Conservation (phyloP, 164 flowering plant genomes). For the Magnolia officinalis region DNA sequence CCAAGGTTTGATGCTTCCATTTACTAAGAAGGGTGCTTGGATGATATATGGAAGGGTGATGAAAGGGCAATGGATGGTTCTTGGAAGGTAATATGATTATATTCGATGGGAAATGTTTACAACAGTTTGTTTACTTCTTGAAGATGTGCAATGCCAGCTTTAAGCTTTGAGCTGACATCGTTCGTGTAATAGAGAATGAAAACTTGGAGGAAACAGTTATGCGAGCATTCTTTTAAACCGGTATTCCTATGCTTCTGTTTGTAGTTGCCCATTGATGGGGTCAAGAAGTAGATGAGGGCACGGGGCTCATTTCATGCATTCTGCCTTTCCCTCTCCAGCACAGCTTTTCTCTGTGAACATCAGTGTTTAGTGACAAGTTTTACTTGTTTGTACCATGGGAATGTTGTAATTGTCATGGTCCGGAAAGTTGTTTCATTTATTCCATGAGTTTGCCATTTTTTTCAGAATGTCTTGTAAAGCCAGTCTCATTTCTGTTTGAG, state of each 20-base stretch:
- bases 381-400: background rate
- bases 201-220: background rate
- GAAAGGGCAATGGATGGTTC: background rate
- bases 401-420: constrained; percentile 1
- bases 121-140: background rate
- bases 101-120: background rate
- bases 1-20: constrained; percentile 88
- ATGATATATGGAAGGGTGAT: background rate
- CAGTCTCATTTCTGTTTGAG: background rate
- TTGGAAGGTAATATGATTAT: background rate
- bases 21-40: constrained; percentile 25
- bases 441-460: background rate
- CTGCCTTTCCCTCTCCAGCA: background rate
- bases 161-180: background rate
- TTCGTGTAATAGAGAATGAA: background rate
- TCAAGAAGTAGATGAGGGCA: background rate
- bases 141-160: background rate
- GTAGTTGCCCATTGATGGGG: background rate
- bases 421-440: background rate
- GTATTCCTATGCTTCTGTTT: background rate
- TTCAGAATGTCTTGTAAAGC: background rate
- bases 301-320: background rate
- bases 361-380: background rate
- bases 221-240: background rate
- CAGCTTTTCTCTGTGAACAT: background rate